Conservation (phyloP, 73 alveolate genomes). For the Effrenium voratum region DNA sequence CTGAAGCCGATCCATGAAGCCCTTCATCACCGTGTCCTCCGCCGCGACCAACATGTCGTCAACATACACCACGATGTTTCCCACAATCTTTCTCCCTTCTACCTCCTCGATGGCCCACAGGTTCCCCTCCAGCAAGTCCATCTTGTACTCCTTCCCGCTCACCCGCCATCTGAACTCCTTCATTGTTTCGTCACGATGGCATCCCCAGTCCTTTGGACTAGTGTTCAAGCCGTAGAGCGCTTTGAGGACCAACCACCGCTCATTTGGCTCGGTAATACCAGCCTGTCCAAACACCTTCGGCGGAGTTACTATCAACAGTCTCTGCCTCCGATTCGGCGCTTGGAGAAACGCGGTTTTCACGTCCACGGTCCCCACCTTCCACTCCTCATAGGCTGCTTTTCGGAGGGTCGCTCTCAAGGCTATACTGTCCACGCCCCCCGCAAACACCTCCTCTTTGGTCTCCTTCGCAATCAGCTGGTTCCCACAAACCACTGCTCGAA, state of each 20-base stretch:
- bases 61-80: not conserved
- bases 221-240: not conserved
- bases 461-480: too few species aligned
- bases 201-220: not conserved
- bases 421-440: too few species aligned
- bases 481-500: too few species aligned
- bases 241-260: not conserved
- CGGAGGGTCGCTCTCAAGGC: too few species aligned
- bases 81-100: not conserved
- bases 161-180: not conserved
- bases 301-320: not conserved
- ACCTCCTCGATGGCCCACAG: not conserved
- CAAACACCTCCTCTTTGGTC: too few species aligned
- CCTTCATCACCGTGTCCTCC: not conserved
- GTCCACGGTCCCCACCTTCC: not conserved
- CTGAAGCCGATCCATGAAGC: not conserved
- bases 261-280: not conserved
- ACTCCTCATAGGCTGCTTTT: too few species aligned
- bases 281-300: not conserved
- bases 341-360: not conserved
- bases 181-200: not conserved
- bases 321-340: not conserved
- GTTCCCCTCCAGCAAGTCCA: not conserved
- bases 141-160: not conserved
- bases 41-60: not conserved